phyloP scores from a whole-genome alignment of 805 yeast species.

The Huiozyma naganishii region DNA sequence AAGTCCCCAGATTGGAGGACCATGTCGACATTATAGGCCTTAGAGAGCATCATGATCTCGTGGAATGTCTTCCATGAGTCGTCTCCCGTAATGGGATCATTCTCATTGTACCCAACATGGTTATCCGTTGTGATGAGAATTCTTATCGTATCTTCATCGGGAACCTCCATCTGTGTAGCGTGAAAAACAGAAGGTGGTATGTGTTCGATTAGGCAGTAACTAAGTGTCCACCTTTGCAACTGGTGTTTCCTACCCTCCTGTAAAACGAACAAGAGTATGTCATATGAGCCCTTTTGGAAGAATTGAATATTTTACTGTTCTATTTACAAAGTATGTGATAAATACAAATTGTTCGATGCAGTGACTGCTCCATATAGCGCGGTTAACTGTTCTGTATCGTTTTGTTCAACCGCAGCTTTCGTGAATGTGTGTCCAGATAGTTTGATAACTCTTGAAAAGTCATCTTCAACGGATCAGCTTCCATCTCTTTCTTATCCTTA shows the following conservation, averaged over 20 bases:
- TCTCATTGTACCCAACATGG: constrained; percentile 89
- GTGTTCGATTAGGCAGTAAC: too few species aligned
- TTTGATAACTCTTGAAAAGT: constrained; percentile 53
- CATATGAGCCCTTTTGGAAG: too few species aligned
- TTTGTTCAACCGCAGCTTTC: constrained; percentile 65
- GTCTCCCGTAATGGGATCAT: constrained; percentile 80
- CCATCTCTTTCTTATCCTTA: constrained; percentile 66
- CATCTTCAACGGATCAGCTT: constrained; percentile 51
- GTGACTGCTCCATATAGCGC: too few species aligned
- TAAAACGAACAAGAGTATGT: too few species aligned
- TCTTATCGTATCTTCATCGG: constrained; percentile 49
- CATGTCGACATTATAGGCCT: constrained; percentile 69
- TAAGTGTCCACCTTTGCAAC: not conserved
- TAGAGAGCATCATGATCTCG: constrained; percentile 69
- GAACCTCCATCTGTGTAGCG: constrained; percentile 14
- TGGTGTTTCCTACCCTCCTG: not conserved
- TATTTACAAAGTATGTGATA: too few species aligned
- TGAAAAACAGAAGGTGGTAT: too few species aligned
- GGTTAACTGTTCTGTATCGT: too few species aligned
- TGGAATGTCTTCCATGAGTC: constrained; percentile 84
- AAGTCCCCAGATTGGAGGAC: constrained; percentile 87
- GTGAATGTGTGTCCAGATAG: constrained; percentile 70
- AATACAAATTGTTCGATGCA: too few species aligned
- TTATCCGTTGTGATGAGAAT: constrained; percentile 87
- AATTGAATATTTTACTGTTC: too few species aligned